Percentiles rank a stretch among this genome's conserved stretches.
These are phyloP conservation scores for Neopestalotiopsis sp. DNA, from an alignment of 2,329 filamentous ascomycete genomes.

Conservation along the genomic window DNA sequence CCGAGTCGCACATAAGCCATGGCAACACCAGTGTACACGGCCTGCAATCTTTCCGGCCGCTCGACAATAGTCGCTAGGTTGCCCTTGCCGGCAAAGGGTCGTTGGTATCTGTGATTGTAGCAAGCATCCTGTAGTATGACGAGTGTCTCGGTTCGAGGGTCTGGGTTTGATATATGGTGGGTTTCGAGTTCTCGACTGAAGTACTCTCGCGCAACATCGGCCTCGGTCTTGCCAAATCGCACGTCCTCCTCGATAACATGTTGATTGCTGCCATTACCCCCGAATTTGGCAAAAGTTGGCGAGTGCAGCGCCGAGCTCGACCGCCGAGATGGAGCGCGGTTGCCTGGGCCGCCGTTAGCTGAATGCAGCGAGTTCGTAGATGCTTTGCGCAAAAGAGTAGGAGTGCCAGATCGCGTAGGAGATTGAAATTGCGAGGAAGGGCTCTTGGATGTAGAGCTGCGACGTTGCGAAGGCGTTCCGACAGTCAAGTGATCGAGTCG, in stretches of 20 bases:
- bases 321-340: slow-evolving; percentile 49
- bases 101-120: slow-evolving; percentile 90
- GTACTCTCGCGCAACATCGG: slow-evolving; percentile 67
- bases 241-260: slow-evolving; percentile 41
- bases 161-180: slow-evolving; percentile 56
- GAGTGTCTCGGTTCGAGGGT: slow-evolving; percentile 64
- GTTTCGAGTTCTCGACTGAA: slow-evolving; percentile 72
- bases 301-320: slow-evolving; percentile 53
- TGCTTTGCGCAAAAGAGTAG: slow-evolving; percentile 58
- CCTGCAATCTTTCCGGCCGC: slow-evolving; percentile 87
- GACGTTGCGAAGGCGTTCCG: not conserved
- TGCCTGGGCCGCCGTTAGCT: slow-evolving; percentile 43
- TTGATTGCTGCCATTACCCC: slow-evolving; percentile 32
- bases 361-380: slow-evolving; percentile 63
- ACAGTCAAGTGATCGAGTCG: slow-evolving; percentile 27
- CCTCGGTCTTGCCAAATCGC: slow-evolving; percentile 50
- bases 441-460: slow-evolving; percentile 34
- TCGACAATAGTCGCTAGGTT: slow-evolving; percentile 86
- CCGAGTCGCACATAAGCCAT: slow-evolving; percentile 91
- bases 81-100: slow-evolving; percentile 76
- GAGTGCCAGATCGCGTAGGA: slow-evolving; percentile 53
- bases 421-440: slow-evolving; percentile 32
- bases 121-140: slow-evolving; percentile 92
- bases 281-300: slow-evolving; percentile 42
- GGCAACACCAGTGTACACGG: slow-evolving; percentile 80